Base-by-base conservation (phyloP, 1,284 basidiomycete species). In the Microbotryum silenes-acaulis region DNA sequence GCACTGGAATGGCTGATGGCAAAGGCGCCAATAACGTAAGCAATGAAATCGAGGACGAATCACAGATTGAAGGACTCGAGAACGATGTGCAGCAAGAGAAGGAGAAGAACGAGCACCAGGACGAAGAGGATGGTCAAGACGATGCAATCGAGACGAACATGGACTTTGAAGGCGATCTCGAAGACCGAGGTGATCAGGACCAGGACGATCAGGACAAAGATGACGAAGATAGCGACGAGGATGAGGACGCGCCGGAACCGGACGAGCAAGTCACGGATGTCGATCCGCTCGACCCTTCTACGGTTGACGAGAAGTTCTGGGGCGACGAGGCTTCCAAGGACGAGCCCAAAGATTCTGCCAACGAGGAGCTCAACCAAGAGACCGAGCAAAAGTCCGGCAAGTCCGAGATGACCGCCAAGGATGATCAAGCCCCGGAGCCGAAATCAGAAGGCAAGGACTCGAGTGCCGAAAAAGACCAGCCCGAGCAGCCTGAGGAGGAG, bases 301-400 rank as follows among this genome's bases (percentile, higher is more conserved):
- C 87, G 0, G 84, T 97, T 12, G 94, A 98, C 73, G 94, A 98
- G 77, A 97, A 97, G 78, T 80, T 98, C 69, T 97, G 96, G 94
- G 91, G 87, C 44, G 88, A 92, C 66, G 87, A 93, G 66, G 73
- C 78, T 31, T 79, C 81, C 12, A 70, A 76, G 6, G 76, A 80
- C 55, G 81, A 83, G 18, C 76, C 72, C 64, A 72, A 76, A 65
- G 77, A 79, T 60, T 77, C 77, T 60, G 73, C 75, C 59, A 77
- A 76, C 29, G 70, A 71, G 47, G 70, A 73, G 37, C 68, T 73
- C 57, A 81, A 83, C 58, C 80, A 82, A 73, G 77, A 80, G 25
- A 76, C 81, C 58, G 75, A 84, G 61, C 81, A 85, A 69, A 79
- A 78, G 66, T 80, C 82, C 3, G 74, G 80, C 33, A 79, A 85